phyloP scores from a whole-genome alignment of 345 rosid species.

The Eucalyptus coolabah region DNA sequence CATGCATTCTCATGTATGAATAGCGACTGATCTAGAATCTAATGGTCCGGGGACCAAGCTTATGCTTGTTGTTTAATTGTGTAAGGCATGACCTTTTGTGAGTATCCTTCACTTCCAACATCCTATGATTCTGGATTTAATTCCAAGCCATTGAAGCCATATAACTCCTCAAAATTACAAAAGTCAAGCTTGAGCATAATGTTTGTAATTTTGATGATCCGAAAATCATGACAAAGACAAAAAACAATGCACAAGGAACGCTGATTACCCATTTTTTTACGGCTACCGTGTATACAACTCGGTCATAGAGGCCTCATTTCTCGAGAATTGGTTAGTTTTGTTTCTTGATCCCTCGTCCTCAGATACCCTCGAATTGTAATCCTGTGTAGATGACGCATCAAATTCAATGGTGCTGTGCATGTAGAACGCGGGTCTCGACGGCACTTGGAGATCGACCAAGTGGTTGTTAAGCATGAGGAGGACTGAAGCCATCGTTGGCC shows the following conservation, averaged over 20 bases:
- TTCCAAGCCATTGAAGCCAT: background rate
- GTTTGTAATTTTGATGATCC: background rate
- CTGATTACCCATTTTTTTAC: background rate
- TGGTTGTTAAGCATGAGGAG: conserved; percentile 35
- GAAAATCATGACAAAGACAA: background rate
- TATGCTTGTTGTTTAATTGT: background rate
- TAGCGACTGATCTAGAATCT: background rate
- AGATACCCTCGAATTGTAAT: background rate
- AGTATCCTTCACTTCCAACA: background rate
- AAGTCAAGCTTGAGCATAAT: background rate
- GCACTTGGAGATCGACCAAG: conserved; percentile 26
- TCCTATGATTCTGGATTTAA: background rate
- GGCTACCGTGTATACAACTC: background rate
- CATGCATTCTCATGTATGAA: background rate
- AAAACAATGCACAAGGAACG: background rate
- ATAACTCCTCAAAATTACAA: background rate
- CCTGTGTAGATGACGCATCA: background rate
- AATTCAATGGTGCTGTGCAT: background rate
- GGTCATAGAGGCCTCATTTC: background rate
- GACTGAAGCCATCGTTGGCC: conserved; percentile 44
- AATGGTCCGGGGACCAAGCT: background rate
- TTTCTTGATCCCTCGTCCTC: background rate
- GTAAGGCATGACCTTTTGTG: background rate
- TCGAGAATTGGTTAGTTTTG: background rate
- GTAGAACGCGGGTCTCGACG: conserved; percentile 27